phyloP scores from a whole-genome alignment of 176 grass and related monocot species.

The Tillandsia leiboldiana region DNA sequence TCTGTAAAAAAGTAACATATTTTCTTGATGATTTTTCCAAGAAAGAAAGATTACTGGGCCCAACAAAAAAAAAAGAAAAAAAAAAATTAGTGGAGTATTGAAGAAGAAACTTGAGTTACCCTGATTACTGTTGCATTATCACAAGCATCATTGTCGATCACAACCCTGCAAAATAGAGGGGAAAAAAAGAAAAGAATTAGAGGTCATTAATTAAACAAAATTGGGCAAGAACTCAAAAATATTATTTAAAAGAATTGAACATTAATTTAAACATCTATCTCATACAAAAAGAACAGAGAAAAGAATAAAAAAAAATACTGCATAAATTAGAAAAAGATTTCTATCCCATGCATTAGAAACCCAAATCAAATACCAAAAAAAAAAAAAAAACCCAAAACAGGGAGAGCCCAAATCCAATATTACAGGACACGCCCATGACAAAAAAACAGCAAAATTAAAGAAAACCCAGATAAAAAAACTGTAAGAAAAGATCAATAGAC shows the following conservation, averaged over 20 bases:
- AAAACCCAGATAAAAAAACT: background rate
- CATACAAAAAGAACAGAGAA: too few relatives aligned
- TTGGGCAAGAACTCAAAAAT: background rate
- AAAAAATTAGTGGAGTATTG: conserved; percentile 5
- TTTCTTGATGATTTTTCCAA: background rate
- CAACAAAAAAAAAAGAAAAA: background rate
- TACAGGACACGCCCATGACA: too few relatives aligned
- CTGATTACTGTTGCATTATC: conserved; percentile 34
- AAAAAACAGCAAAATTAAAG: too few relatives aligned
- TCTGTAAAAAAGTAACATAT: background rate
- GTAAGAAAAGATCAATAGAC: background rate
- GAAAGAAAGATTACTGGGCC: background rate
- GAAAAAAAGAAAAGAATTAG: background rate
- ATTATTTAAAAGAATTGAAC: too few relatives aligned
- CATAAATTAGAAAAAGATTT: background rate
- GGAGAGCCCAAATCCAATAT: too few relatives aligned
- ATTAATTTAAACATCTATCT: too few relatives aligned
- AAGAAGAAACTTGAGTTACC: conserved; percentile 24
- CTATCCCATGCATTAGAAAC: background rate
- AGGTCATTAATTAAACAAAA: background rate
- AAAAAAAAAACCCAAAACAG: background rate
- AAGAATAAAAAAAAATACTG: too few relatives aligned
- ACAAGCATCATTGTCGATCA: conserved; percentile 43
- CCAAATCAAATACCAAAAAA: background rate
- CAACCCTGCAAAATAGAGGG: conserved; percentile 25